phyloP scores from a whole-genome alignment of 2,329 filamentous ascomycete genomes.

The Exophiala alcalophila region DNA sequence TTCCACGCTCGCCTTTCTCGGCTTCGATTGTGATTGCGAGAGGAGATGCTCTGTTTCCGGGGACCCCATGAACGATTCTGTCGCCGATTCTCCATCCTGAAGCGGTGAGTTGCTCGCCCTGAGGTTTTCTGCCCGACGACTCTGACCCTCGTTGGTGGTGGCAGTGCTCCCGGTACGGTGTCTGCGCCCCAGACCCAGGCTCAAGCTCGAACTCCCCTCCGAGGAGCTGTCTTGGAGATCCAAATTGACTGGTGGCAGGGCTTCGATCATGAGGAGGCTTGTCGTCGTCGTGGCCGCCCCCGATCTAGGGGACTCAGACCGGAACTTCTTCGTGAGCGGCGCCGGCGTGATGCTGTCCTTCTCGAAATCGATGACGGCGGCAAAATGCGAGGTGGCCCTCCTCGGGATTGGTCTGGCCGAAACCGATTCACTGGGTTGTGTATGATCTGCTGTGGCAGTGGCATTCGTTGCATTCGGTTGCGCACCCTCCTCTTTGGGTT shows the following conservation, averaged over 20 bases:
- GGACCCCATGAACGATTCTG: not conserved
- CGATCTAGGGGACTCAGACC: slow-evolving; percentile 8
- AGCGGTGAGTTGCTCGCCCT: slow-evolving; percentile 6
- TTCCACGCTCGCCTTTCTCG: slow-evolving; percentile 6
- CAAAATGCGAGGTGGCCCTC: slow-evolving; percentile 12
- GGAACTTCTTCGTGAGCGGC: slow-evolving; percentile 3
- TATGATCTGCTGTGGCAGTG: too few species aligned
- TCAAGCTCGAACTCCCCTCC: slow-evolving; percentile 2
- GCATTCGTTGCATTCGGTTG: slow-evolving; percentile 6
- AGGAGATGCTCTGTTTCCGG: not conserved
- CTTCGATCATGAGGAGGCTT: too few species aligned
- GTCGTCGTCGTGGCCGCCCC: too few species aligned
- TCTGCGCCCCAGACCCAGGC: not conserved
- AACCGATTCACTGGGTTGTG: not conserved
- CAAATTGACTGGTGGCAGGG: not conserved
- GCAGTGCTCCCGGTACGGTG: too few species aligned
- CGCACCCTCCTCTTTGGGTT: slow-evolving; percentile 17
- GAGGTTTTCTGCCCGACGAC: not conserved
- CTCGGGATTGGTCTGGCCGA: slow-evolving; percentile 5
- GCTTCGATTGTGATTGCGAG: slow-evolving; percentile 1
- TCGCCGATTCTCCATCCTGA: slow-evolving; percentile 5
- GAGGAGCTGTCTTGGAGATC: slow-evolving; percentile 5
- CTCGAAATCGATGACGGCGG: slow-evolving; percentile 19
- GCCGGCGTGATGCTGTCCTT: slow-evolving; percentile 8
- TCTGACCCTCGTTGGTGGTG: not conserved